These are phyloP conservation scores for Spergularia bocconei DNA, from an alignment of 148 eudicot species.

Conservation along the genomic window DNA sequence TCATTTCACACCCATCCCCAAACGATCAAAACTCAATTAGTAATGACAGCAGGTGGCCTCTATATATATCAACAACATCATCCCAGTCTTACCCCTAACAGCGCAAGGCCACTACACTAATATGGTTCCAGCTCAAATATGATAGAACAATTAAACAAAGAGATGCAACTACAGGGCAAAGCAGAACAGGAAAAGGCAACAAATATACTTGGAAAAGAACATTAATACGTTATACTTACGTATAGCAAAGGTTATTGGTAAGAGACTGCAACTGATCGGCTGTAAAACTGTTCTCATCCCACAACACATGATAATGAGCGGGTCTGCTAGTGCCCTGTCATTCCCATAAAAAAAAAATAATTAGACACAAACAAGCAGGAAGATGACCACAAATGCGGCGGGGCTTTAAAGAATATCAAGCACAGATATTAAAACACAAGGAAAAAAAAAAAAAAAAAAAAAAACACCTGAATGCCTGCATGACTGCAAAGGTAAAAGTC, in stretches of 20 bases:
- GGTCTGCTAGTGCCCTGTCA: conserved; percentile 76
- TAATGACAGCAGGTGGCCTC: no score
- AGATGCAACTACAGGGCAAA: neutral
- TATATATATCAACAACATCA: no score
- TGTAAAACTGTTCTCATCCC: conserved; percentile 78
- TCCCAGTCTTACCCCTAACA: no score
- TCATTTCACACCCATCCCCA: no score
- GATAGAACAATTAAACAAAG: neutral
- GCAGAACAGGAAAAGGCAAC: neutral
- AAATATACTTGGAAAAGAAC: neutral
- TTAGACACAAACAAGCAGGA: neutral
- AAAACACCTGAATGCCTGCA: conserved; percentile 80
- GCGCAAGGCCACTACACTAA: no score
- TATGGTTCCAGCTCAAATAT: no score
- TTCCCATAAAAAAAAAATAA: conserved; percentile 4
- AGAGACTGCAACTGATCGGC: conserved; percentile 69
- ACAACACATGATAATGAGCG: conserved; percentile 75
- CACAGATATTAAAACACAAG: neutral
- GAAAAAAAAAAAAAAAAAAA: neutral
- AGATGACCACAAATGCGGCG: neutral
- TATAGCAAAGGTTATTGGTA: conserved; percentile 68
- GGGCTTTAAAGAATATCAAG: no score
- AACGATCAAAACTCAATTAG: no score
- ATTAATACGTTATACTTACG: conserved; percentile 36
- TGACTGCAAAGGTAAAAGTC: conserved; percentile 96